Conservation (phyloP, 2,329 filamentous ascomycete species). For the Alternaria sp. region DNA sequence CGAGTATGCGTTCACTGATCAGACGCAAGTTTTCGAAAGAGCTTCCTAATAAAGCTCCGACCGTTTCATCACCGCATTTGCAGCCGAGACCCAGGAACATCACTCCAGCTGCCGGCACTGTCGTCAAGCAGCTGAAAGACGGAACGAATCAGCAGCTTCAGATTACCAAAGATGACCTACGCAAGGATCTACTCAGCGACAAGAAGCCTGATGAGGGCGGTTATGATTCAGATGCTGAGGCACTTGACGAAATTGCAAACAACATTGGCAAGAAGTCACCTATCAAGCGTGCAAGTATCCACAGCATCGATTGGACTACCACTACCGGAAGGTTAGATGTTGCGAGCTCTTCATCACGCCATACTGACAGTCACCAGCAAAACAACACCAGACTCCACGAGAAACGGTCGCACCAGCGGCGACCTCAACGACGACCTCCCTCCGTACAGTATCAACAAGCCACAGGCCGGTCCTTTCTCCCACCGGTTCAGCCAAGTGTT, state of each 20-base stretch:
- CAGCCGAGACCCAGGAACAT: slow-evolving; percentile 10
- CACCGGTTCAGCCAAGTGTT: slow-evolving; percentile 33
- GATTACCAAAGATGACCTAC: slow-evolving; percentile 40
- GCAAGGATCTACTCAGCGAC: slow-evolving; percentile 42
- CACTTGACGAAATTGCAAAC: slow-evolving; percentile 41
- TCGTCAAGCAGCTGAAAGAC: slow-evolving; percentile 29
- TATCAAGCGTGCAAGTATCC: slow-evolving; percentile 43
- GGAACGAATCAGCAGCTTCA: slow-evolving; percentile 33
- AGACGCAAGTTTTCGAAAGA: slow-evolving; percentile 43
- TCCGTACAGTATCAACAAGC: slow-evolving; percentile 32
- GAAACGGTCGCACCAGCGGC: slow-evolving; percentile 18
- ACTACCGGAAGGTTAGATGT: slow-evolving; percentile 35
- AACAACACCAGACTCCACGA: slow-evolving; percentile 33
- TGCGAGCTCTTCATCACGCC: background rate
- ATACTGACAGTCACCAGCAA: slow-evolving; percentile 30
- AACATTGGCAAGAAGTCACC: slow-evolving; percentile 38
- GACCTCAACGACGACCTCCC: slow-evolving; percentile 15
- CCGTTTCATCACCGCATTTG: slow-evolving; percentile 3
- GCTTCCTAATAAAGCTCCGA: slow-evolving; percentile 20
- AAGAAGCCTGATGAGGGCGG: slow-evolving; percentile 43
- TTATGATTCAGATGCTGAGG: slow-evolving; percentile 48
- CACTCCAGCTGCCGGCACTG: slow-evolving; percentile 23
- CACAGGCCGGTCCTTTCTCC: slow-evolving; percentile 20
- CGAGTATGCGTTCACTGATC: slow-evolving; percentile 44
- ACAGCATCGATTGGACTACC: slow-evolving; percentile 44